These are phyloP conservation scores for Myxozyma monticola DNA, from an alignment of 805 yeast genomes.

Conservation along the genomic window DNA sequence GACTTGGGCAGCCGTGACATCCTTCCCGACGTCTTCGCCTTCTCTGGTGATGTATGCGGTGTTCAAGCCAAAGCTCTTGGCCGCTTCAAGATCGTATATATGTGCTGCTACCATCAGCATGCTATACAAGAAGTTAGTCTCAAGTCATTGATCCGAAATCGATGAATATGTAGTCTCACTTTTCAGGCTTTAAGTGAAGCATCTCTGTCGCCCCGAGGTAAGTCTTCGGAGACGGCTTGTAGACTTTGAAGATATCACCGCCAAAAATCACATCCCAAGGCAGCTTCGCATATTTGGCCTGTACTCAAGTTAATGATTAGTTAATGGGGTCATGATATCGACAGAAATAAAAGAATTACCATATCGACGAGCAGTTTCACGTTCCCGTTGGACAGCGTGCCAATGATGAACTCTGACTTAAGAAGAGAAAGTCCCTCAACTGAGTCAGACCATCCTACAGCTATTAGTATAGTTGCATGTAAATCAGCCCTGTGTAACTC, in stretches of 20 bases:
- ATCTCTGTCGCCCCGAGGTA: conserved; percentile 25
- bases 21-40: conserved; percentile 20
- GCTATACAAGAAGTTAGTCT: too few species aligned
- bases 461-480: neutral
- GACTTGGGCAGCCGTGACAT: conserved; percentile 13
- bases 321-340: neutral
- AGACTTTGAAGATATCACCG: conserved; percentile 24
- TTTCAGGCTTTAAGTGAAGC: conserved; percentile 25
- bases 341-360: conserved; percentile 5
- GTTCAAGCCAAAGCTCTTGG: conserved; percentile 13
- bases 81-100: conserved; percentile 27
- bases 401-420: conserved; percentile 22
- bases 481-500: neutral
- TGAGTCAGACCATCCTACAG: conserved; percentile 26
- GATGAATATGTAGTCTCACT: conserved; percentile 4
- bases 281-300: conserved; percentile 28
- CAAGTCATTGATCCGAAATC: too few species aligned
- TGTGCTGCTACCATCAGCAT: conserved; percentile 29
- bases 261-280: conserved; percentile 29
- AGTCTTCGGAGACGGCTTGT: conserved; percentile 27
- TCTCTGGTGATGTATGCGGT: conserved; percentile 24
- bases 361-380: conserved; percentile 24
- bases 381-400: conserved; percentile 28
- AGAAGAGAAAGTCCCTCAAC: conserved; percentile 23
- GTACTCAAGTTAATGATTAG: neutral